Evolutionary conservation across 768 basidiomycete genomes (phyloP), one percentile per base, ranked within the genome.

Genomic region (Amanita muscaria): DNA sequence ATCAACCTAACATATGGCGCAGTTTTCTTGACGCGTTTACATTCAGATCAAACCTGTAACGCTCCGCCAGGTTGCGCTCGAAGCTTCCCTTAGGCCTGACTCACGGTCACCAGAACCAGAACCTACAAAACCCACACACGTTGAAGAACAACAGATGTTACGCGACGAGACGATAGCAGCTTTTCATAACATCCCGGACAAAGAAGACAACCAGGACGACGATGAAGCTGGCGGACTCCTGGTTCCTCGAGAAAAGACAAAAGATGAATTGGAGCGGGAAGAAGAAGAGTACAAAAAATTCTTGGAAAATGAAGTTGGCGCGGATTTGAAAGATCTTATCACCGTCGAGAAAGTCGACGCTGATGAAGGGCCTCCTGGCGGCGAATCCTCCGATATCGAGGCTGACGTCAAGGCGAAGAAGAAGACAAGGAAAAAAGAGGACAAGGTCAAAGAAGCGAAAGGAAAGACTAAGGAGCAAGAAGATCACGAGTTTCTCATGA

Each of bases 401-500:
- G 57, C 46, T 18, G 60, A 58, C 4, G 63, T 60, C 4, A 47
- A 56, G 40, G 57, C 58, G 31, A 58, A 42, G 53, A 61, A 42
- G 50, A 66, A 61, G 25, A 52, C 46, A 21, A 64, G 61, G 47
- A 55, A 59, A 55, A 67, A 72, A 47, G 72, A 77, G 42, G n/a
- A n/a, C n/a, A 68, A 66, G 3, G 76, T 79, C 46, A 57, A 56
- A 40, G 54, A 54, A 38, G 62, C 58, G 44, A 43, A 60, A 12
- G 50, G 34, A 22, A 65, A 65, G 48, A 59, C 64, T 43, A 80
- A 76, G 59, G 70, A 77, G 45, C 79, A 84, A 45, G 67, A 70
- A 14, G 87, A 92, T 56, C 86, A 88, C 42, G 86, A 93, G 46
- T 96, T 97, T 56, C 66, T 97, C 42, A 73, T 91, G 68, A 85